phyloP scores from a whole-genome alignment of 805 yeast genomes.

The Yarrowia sp. region DNA sequence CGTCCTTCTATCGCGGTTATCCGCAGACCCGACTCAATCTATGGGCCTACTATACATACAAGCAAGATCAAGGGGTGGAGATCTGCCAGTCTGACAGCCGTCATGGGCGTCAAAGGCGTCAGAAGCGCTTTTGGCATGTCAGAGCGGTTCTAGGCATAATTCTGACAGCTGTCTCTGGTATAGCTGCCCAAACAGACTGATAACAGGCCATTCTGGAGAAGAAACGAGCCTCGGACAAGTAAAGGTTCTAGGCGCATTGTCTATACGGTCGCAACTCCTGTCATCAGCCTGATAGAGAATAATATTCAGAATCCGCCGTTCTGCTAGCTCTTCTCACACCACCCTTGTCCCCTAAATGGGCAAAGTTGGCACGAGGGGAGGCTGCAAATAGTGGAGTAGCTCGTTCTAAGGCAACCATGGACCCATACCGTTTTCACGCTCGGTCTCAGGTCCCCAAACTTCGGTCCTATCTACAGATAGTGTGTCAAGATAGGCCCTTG shows the following conservation, averaged over 20 bases:
- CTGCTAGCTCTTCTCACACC: not conserved
- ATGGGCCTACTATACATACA: not conserved
- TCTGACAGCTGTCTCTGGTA: not conserved
- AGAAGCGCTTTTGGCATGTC: not conserved
- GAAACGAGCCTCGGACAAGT: not conserved
- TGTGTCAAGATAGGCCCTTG: not conserved
- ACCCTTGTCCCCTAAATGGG: slow-evolving; percentile 4
- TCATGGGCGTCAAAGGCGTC: not conserved
- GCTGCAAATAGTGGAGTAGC: not conserved
- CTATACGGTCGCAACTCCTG: not conserved
- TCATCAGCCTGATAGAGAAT: not conserved
- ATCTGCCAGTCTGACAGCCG: not conserved
- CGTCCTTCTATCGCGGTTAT: too few relatives aligned
- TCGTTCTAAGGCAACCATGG: not conserved
- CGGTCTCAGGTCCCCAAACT: too few relatives aligned
- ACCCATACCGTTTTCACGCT: too few relatives aligned
- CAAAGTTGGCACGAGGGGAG: slow-evolving; percentile 1
- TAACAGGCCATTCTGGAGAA: not conserved
- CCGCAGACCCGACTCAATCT: not conserved
- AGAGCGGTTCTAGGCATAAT: not conserved
- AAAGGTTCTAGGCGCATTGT: not conserved
- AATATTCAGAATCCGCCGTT: not conserved
- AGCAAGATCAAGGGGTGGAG: not conserved
- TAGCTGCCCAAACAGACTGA: not conserved
- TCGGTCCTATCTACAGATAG: too few relatives aligned